A percentile compares a stretch with the other conserved stretches of the same genome.
Evolutionary conservation across 805 yeast species (phyloP).

Genomic region (Scheffersomyces ergatensis): DNA sequence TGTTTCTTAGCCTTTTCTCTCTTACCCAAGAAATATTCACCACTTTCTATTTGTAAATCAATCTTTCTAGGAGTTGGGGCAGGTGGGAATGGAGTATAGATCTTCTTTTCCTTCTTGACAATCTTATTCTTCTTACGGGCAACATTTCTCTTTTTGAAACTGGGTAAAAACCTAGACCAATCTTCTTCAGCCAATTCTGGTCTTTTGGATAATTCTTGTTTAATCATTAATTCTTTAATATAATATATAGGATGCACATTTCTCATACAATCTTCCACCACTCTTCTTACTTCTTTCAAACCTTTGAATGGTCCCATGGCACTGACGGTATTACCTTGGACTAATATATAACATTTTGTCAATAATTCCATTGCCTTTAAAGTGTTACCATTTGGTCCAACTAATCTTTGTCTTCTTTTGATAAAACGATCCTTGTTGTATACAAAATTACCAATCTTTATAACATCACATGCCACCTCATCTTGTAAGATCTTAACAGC

Average conservation of each 20-base stretch:
- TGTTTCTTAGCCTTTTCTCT: conserved; percentile 73
- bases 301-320: conserved; percentile 97
- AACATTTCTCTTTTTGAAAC: conserved; percentile 93
- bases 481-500: conserved; percentile 90
- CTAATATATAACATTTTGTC: conserved; percentile 93
- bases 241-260: conserved; percentile 97
- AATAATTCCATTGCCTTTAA: conserved; percentile 90
- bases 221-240: conserved; percentile 96
- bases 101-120: conserved; percentile 63
- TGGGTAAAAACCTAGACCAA: conserved; percentile 95
- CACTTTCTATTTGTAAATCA: conserved; percentile 95
- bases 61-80: conserved; percentile 94
- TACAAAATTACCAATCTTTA: conserved; percentile 88
- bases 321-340: conserved; percentile 96
- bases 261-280: conserved; percentile 96
- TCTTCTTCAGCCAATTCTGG: conserved; percentile 95
- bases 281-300: conserved; percentile 84
- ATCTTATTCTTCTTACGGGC: conserved; percentile 86
- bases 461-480: conserved; percentile 92
- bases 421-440: conserved; percentile 90
- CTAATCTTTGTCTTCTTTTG: conserved; percentile 92
- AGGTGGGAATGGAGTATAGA: conserved; percentile 99
- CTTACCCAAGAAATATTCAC: conserved; percentile 94
- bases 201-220: conserved; percentile 88
- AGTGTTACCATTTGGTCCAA: conserved; percentile 97